Evolutionary conservation across 2,329 filamentous ascomycete species (phyloP).

Genomic region (Fusarium agapanthi): DNA sequence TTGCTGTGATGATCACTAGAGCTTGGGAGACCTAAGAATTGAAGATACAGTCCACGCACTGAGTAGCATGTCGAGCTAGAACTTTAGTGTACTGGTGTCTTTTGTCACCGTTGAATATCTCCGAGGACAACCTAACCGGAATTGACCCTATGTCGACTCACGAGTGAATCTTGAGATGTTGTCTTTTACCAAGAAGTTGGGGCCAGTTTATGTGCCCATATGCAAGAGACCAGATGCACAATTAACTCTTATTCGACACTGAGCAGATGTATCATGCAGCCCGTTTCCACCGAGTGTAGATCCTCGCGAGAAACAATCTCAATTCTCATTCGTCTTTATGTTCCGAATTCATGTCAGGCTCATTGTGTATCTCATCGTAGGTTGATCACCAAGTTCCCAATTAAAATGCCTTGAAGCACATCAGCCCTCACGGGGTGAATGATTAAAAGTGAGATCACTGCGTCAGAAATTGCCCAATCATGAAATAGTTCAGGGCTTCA

Average conservation of each 20-base stretch:
- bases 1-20: background rate
- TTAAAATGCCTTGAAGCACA: background rate
- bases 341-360: no score
- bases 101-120: background rate
- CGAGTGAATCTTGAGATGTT: background rate
- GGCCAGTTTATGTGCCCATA: background rate
- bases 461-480: background rate
- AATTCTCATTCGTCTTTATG: background rate
- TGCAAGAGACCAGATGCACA: background rate
- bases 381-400: background rate
- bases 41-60: background rate
- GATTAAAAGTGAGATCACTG: background rate
- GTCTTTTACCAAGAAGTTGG: background rate
- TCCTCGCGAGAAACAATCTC: conserved; percentile 9
- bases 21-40: background rate
- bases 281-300: conserved; percentile 10
- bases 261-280: background rate
- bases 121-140: background rate
- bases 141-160: background rate
- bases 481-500: background rate
- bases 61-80: background rate
- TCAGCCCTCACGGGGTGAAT: background rate
- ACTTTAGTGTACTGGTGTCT: background rate
- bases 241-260: background rate
- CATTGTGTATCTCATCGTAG: background rate